These are phyloP conservation scores for Sesbania bispinosa DNA, from an alignment of 306 rosid genomes.

Conservation along the genomic window DNA sequence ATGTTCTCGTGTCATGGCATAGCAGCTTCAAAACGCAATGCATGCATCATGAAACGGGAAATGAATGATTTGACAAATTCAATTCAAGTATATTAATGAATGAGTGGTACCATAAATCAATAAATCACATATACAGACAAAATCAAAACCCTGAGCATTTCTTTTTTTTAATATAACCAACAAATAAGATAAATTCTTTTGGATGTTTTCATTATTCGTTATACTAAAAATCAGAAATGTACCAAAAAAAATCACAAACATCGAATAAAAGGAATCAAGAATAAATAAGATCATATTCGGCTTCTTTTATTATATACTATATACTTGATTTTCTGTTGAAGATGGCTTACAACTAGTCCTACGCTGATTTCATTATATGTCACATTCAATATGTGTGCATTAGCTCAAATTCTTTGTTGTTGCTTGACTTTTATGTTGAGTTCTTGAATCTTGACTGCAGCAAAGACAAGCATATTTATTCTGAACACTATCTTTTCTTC, in stretches of 20 bases:
- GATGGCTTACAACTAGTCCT: not conserved
- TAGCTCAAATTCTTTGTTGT: not conserved
- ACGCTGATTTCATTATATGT: not conserved
- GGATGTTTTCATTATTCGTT: not conserved
- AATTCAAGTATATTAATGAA: constrained; percentile 7
- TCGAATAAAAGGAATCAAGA: not conserved
- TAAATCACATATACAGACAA: not conserved
- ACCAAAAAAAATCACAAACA: not conserved
- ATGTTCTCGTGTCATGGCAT: constrained; percentile 20
- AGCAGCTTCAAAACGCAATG: constrained; percentile 33
- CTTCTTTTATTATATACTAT: not conserved
- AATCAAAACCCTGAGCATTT: not conserved
- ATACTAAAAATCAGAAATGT: not conserved
- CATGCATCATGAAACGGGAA: constrained; percentile 31
- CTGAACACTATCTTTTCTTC: not conserved
- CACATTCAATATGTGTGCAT: constrained; percentile 10
- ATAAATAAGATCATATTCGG: not conserved
- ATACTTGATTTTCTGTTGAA: not conserved
- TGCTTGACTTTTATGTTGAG: constrained; percentile 4
- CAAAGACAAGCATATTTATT: not conserved
- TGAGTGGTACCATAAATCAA: not conserved
- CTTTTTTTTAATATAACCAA: not conserved
- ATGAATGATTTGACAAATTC: constrained; percentile 18
- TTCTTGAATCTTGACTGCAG: not conserved
- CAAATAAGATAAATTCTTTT: not conserved